Evolutionary conservation across 169 alveolate genomes (phyloP).

Genomic region (Perkinsus olseni): DNA sequence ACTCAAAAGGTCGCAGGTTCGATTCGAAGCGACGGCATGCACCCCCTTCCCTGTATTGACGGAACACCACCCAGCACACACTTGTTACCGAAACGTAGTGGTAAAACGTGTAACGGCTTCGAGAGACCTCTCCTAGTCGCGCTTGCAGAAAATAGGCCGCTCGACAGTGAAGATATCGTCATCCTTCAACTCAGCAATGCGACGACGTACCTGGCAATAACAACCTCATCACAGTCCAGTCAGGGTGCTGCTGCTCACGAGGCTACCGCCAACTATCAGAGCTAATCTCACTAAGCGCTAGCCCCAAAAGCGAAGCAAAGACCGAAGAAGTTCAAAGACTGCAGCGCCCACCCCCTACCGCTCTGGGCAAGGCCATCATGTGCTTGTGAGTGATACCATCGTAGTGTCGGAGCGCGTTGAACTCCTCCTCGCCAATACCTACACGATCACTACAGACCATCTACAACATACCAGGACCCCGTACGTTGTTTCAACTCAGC

Average conservation of each 20-base stretch:
- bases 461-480: neutral
- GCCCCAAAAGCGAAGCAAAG: too few species aligned
- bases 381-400: conserved; percentile 12
- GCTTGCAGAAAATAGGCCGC: neutral
- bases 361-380: neutral
- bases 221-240: too few species aligned
- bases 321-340: too few species aligned
- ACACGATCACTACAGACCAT: neutral
- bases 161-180: neutral
- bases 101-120: neutral
- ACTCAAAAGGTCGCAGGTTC: neutral
- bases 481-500: neutral
- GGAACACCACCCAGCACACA: neutral
- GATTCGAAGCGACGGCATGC: neutral
- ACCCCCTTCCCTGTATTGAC: too few species aligned
- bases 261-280: too few species aligned
- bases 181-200: neutral
- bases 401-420: conserved; percentile 4
- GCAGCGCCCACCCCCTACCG: too few species aligned
- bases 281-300: too few species aligned
- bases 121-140: neutral
- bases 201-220: neutral
- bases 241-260: too few species aligned
- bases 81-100: neutral
- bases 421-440: neutral